A percentile compares a stretch with the other conserved stretches of the same genome.
Evolutionary conservation across 768 basidiomycete species (phyloP).

Genomic region (Gymnopilus junonius): DNA sequence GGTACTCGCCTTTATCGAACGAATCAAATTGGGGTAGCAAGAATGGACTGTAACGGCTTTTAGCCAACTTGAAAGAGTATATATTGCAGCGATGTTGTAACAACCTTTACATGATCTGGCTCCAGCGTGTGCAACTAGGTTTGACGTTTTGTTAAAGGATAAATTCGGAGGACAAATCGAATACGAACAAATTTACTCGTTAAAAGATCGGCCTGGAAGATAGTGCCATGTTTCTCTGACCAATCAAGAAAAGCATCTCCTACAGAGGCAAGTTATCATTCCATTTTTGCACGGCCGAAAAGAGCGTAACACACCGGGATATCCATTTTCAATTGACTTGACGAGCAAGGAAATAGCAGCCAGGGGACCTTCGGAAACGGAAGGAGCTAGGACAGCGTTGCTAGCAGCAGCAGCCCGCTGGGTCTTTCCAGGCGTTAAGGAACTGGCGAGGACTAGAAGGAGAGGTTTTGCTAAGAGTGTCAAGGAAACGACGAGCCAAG

Average conservation of each 20-base stretch:
- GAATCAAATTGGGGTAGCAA: slow-evolving; percentile 52
- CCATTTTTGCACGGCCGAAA: background rate
- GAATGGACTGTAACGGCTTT: slow-evolving; percentile 35
- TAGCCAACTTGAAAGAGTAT: background rate
- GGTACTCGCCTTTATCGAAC: slow-evolving; percentile 45
- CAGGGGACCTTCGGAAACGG: slow-evolving; percentile 10
- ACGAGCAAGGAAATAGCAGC: slow-evolving; percentile 8
- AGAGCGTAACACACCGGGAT: slow-evolving; percentile 32
- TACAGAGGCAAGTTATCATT: background rate
- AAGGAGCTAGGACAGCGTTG: slow-evolving; percentile 13
- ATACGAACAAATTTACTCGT: slow-evolving; percentile 33
- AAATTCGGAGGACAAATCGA: background rate
- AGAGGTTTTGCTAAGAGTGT: slow-evolving; percentile 12
- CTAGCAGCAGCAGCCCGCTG: slow-evolving; percentile 10
- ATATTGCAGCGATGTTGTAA: background rate
- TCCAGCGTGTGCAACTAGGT: slow-evolving; percentile 44
- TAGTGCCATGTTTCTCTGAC: slow-evolving; percentile 34
- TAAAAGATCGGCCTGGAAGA: slow-evolving; percentile 31
- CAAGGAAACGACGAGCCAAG: slow-evolving; percentile 7
- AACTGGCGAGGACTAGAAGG: background rate
- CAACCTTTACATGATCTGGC: slow-evolving; percentile 50
- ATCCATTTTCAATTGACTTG: slow-evolving; percentile 29
- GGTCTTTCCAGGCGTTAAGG: slow-evolving; percentile 7
- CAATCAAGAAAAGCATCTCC: slow-evolving; percentile 20
- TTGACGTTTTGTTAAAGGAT: too few species aligned